Evolutionary conservation across 208 protist species (phyloP), one percentile per base, ranked within the genome.

Genomic region (Trypanosoma congolense): DNA sequence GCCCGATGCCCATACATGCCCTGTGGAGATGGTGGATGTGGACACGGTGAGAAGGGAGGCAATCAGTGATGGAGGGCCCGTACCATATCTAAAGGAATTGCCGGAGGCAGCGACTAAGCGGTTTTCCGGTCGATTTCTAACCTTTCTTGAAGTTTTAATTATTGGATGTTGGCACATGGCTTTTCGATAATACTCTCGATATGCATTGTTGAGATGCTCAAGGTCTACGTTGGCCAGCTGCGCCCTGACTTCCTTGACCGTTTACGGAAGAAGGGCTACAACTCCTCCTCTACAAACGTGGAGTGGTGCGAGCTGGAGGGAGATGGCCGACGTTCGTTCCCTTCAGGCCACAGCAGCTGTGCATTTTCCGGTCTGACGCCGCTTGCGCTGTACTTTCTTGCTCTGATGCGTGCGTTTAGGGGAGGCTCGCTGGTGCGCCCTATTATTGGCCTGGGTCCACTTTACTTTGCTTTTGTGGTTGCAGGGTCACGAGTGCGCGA

Each of bases 211-310:
- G 56, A 77, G 25, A n/a, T 45, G 18, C 50, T 55, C 0, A 90
- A 87, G 61, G 36, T 87, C 16, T 87, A 85, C 54, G 76, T 73
- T 12, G 83, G 83, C 2, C 69, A 73, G 4, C 62, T 87, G n/a
- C 72, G 78, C 12, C 78, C 78, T 28, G 78, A 90, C 51, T 87
- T 90, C 41, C 60, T 86, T 10, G 19, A 50, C 1, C 72, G 82
- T 4, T 66, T 90, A 14, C 55, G 56, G 18, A 19, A 9, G 0
- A 58, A 57, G 22, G 54, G 61, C 19, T 55, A 66, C 29, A 70
- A 21, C 26, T 24, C 41, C n/a, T 1, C 30, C 30, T 61, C 56
- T 8, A 21, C 8, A 22, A 31, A 44, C 35, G 52, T 61, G n/a
- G 21, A 73, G 48, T 65, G 55, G 55, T 73, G 65, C 28, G 21